Evolutionary conservation across 2,329 filamentous ascomycete species (phyloP), one percentile per base, ranked within the genome.

Genomic region (Claviceps humidiphila): DNA sequence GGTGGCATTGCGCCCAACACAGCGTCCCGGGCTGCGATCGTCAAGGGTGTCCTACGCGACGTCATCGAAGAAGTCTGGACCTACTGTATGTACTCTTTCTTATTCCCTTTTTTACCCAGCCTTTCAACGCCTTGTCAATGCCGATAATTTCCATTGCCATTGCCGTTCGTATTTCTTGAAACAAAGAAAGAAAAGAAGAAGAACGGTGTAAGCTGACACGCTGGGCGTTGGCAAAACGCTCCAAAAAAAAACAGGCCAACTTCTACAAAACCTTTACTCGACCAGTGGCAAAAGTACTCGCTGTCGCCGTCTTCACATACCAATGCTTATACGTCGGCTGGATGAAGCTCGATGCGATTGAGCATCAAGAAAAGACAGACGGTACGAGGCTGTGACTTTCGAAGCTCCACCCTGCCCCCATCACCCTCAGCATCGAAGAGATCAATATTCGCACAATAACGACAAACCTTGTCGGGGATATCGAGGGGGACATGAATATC

Each of bases 221-320:
- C 9, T 16, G 20, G 20, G 7, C 16, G n/a, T 8, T 17, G 22
- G 22, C 17, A 20, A 47, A 38, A 20, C 30, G 11, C 30, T 11
- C 9, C 30, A 9, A 14, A 45, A 14, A n/a, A 45, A 17, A 37
- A 39, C 59, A 85, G 78, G 68, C 78, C 49, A 71, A 75, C 47
- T 90, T 90, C 70, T 91, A 89, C 73, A 83, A 80, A 63, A 81
- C 80, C 14, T 89, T 89, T 63, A 80, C 82, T 41, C 76, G 84
- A 1, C 86, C 87, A 2, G 73, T 91, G 46, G 76, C 80, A 51
- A 91, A 89, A 69, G 81, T 82, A 51, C 78, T 88, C 58, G 74
- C 91, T 40, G 76, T 85, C 62, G 85, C 87, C 51, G 77, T 89
- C 52, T 82, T 88, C 62, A 85, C 83, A 2, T 93, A 91, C 66